These are phyloP conservation scores for Aegilops sharonensis DNA, from an alignment of 176 grass and related monocot genomes.

Conservation along the genomic window DNA sequence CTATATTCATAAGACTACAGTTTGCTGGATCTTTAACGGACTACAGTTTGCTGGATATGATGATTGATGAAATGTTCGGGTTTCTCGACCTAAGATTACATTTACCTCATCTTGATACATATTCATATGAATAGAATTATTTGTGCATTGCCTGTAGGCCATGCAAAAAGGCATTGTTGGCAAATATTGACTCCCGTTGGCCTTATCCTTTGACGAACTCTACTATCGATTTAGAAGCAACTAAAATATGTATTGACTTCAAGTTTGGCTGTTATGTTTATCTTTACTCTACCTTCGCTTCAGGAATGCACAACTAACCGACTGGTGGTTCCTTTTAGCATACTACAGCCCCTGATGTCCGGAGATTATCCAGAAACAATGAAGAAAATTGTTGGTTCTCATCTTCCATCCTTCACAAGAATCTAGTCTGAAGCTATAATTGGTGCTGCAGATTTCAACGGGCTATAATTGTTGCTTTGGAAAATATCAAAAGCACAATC, in stretches of 20 bases:
- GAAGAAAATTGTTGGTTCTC: conserved; percentile 49
- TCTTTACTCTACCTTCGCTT: neutral
- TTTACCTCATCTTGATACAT: neutral
- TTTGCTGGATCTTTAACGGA: neutral
- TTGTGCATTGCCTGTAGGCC: neutral
- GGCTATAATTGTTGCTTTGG: no score
- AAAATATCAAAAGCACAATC: no score
- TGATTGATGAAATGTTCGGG: no score
- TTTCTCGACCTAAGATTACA: no score
- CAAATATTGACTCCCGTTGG: conserved; percentile 42
- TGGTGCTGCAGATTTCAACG: conserved; percentile 42
- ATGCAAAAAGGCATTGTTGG: conserved; percentile 47
- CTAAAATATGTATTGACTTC: conserved; percentile 22
- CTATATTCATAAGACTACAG: neutral
- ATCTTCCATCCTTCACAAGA: conserved; percentile 47
- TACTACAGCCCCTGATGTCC: conserved; percentile 45
- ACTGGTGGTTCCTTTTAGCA: conserved; percentile 22
- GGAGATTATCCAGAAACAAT: conserved; percentile 53
- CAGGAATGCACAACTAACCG: neutral
- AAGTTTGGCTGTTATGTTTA: conserved; percentile 29
- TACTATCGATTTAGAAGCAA: conserved; percentile 33
- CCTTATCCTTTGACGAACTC: conserved; percentile 47
- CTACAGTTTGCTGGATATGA: neutral
- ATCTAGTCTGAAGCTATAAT: conserved; percentile 30
- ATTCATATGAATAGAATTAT: neutral